Conservation (phyloP, 1,284 basidiomycete genomes). For the Ustilago curta region DNA sequence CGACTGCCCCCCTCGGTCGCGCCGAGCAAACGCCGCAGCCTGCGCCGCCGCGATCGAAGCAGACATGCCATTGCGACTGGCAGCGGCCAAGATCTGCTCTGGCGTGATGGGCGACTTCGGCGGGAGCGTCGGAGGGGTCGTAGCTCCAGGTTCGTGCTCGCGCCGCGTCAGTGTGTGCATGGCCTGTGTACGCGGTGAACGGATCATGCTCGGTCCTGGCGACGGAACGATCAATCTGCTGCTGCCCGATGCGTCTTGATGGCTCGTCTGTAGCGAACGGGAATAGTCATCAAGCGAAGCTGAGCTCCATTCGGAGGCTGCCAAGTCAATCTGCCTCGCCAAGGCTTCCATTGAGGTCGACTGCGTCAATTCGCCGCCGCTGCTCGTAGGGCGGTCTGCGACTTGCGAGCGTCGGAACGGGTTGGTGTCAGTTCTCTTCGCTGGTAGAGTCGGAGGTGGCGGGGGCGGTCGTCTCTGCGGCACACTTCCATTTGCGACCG, state of each 20-base stretch:
- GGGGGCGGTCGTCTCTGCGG: constrained; percentile 31
- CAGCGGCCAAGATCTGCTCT: constrained; percentile 30
- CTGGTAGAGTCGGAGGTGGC: constrained; percentile 20
- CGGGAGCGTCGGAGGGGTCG: constrained; percentile 25
- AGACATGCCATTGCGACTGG: constrained; percentile 31
- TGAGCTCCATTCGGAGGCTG: constrained; percentile 19
- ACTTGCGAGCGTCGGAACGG: constrained; percentile 10
- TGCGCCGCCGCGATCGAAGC: constrained; percentile 48
- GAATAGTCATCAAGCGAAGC: neutral
- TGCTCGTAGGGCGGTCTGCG: neutral
- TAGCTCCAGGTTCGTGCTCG: constrained; percentile 9
- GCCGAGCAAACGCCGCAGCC: constrained; percentile 41
- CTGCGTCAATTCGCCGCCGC: neutral
- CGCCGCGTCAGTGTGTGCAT: constrained; percentile 41
- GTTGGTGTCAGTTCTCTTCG: constrained; percentile 10
- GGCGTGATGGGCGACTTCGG: constrained; percentile 48
- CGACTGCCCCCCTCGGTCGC: constrained; percentile 17
- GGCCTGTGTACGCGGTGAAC: constrained; percentile 48
- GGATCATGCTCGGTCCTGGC: neutral
- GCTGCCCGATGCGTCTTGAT: constrained; percentile 2
- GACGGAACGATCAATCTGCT: constrained; percentile 6
- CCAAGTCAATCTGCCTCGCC: constrained; percentile 32
- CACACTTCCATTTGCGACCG: neutral
- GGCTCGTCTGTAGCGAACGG: neutral
- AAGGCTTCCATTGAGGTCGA: constrained; percentile 31